A percentile compares a stretch with the other conserved stretches of the same genome.
These are phyloP conservation scores for Boletellus emodensis DNA, from an alignment of 768 basidiomycete genomes.

Conservation along the genomic window DNA sequence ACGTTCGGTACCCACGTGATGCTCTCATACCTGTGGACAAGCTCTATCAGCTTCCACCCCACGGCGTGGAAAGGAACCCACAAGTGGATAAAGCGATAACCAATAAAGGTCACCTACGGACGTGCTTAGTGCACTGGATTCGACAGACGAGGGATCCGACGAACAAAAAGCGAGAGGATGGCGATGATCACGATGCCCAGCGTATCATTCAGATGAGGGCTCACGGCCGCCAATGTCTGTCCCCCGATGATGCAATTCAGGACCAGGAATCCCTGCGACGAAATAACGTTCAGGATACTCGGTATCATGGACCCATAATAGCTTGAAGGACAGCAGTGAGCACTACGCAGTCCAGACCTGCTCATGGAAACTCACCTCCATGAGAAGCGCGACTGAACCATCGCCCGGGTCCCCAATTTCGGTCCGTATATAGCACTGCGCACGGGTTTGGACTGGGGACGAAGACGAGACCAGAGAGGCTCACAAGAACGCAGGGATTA, in stretches of 20 bases:
- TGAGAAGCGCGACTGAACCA: constrained; percentile 53
- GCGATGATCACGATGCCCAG: constrained; percentile 33
- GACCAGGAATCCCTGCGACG: constrained; percentile 53
- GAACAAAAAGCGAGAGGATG: constrained; percentile 29
- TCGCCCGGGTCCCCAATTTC: constrained; percentile 52
- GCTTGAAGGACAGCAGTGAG: constrained; percentile 21
- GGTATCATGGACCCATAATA: constrained; percentile 39
- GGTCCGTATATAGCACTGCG: constrained; percentile 50
- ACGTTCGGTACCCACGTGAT: constrained; percentile 75
- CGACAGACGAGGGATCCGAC: constrained; percentile 3
- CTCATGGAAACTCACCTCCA: constrained; percentile 39
- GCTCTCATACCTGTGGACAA: constrained; percentile 58
- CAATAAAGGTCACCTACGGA: constrained; percentile 56
- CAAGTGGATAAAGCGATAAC: constrained; percentile 59
- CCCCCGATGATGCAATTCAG: constrained; percentile 61
- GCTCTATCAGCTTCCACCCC: not conserved
- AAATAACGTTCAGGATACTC: constrained; percentile 46
- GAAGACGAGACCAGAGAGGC: not conserved
- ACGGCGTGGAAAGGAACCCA: constrained; percentile 18
- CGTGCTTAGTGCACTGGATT: not conserved
- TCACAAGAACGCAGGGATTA: constrained; percentile 39
- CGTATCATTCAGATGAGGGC: constrained; percentile 26
- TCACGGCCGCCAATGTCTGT: constrained; percentile 53
- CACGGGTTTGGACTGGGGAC: not conserved
- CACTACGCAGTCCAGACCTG: constrained; percentile 4